Evolutionary conservation across 108 stramenopile species (phyloP), one percentile per base, ranked within the genome.

Genomic region (Stephanodiscus triporus): DNA sequence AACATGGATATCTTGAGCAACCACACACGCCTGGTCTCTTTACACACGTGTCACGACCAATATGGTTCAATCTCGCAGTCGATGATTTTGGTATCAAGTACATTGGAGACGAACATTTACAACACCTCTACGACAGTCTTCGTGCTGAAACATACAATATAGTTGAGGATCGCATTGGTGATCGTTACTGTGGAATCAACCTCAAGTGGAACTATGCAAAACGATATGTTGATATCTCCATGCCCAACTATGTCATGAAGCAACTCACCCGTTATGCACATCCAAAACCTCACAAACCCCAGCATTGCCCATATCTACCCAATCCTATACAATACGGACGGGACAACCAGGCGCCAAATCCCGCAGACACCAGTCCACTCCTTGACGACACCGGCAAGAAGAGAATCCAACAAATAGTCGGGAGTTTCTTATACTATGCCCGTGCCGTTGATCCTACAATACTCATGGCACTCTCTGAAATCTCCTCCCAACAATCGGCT

Each of bases 51-150:
- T 83, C 55, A 36, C 79, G 11, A 66, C 80, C 9, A 20, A 20
- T 50, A 3, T 53, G 51, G 51, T 53, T 53, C 51, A 53, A 22
- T 1, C 23, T 54, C 2, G 83, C 76, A 1, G 86, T 87, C 1
- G 83, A 87, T 38, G 83, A 87, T 58, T 87, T 87, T 63, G 83
- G 76, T 8, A 54, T 86, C 62, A 72, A 81, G 66, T 84, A 83
- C 70, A 37, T 38, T 14, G 48, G 55, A 34, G 23, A 70, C 11
- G 57, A 32, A 19, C 63, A 81, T 66, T 70, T 54, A 1, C 48
- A 81, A 16, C 86, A 77, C 56, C 68, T 86, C 37, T 43, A 78
- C 22, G 50, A 54, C 2, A 40, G 58, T 1, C 76, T 86, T 4
- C 19, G 32, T 8, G 9, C 4, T 1, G 30, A 51, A 17, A 22